Evolutionary conservation across 352 stramenopile species (phyloP).

Genomic region (Pythium folliculosum): DNA sequence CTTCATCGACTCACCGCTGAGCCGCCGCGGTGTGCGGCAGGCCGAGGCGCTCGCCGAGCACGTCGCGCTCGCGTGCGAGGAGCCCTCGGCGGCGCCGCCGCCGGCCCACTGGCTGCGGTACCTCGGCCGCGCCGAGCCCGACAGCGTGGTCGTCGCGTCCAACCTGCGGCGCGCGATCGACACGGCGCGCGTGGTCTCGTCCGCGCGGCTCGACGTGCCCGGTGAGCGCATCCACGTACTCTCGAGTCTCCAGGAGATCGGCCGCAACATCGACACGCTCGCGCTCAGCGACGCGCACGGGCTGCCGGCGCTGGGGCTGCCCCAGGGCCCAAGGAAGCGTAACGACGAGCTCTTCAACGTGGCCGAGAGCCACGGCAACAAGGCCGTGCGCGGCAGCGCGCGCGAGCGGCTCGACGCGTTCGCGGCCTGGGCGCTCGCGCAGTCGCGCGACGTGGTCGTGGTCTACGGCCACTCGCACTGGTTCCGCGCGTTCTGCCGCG

Average conservation of each 20-base stretch:
- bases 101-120: conserved; percentile 41
- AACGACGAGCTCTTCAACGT: conserved; percentile 76
- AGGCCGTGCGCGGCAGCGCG: conserved; percentile 60
- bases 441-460: conserved; percentile 61
- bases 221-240: conserved; percentile 80
- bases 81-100: conserved; percentile 13
- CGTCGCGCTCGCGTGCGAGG: conserved; percentile 35
- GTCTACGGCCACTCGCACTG: conserved; percentile 88
- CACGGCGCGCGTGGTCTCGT: conserved; percentile 77
- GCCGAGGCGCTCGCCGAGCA: conserved; percentile 51
- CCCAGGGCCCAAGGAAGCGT: conserved; percentile 39
- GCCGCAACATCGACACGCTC: conserved; percentile 84
- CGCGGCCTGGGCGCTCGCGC: conserved; percentile 62
- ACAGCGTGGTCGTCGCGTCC: conserved; percentile 68
- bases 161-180: conserved; percentile 80
- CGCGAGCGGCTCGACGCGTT: conserved; percentile 65
- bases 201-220: conserved; percentile 46
- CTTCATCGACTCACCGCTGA: conserved; percentile 87
- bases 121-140: conserved; percentile 44
- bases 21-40: conserved; percentile 54
- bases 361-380: conserved; percentile 81
- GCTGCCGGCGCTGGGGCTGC: conserved; percentile 33
- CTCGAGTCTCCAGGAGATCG: conserved; percentile 83
- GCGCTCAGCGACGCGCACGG: conserved; percentile 62
- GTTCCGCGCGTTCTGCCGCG: conserved; percentile 82